phyloP scores from a whole-genome alignment of 1,284 basidiomycete species.

The Ganoderma multipileum region DNA sequence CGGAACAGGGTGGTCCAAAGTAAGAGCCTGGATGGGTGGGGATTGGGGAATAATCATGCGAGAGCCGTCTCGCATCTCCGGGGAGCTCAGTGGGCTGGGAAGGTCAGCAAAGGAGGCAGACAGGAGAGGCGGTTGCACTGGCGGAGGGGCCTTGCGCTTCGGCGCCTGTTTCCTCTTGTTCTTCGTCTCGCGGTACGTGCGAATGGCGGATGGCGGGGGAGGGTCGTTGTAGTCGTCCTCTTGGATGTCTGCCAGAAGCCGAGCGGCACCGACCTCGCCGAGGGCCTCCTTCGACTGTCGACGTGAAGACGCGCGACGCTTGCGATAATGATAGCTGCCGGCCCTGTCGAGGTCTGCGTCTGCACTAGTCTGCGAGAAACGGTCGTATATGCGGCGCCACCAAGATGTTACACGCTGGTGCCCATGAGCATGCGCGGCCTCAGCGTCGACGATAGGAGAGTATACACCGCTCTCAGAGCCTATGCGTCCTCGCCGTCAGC shows the following conservation, averaged over 20 bases:
- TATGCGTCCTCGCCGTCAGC: constrained; percentile 6
- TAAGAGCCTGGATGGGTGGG: not conserved
- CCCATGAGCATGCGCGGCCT: constrained; percentile 18
- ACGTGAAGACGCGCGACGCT: constrained; percentile 25
- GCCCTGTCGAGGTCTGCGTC: constrained; percentile 35
- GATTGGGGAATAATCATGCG: not conserved
- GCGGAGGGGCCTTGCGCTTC: constrained; percentile 20
- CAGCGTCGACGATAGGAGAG: constrained; percentile 22
- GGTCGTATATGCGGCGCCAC: constrained; percentile 63
- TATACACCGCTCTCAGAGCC: constrained; percentile 20
- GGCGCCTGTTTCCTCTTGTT: constrained; percentile 13
- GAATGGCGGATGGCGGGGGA: constrained; percentile 48
- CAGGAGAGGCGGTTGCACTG: constrained; percentile 15
- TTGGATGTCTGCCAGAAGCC: constrained; percentile 30
- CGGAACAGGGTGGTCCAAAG: not conserved
- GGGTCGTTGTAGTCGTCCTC: constrained; percentile 48
- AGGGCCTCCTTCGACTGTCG: constrained; percentile 25
- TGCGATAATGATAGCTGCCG: not conserved
- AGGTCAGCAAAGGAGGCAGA: constrained; percentile 25
- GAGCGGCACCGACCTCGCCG: constrained; percentile 9
- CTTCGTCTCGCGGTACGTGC: constrained; percentile 40
- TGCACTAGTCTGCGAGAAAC: constrained; percentile 53
- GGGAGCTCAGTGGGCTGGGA: constrained; percentile 24
- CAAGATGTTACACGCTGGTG: constrained; percentile 50
- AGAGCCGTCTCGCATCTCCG: constrained; percentile 10